Evolutionary conservation across 768 basidiomycete species (phyloP).

Genomic region (Suillus brevipes): DNA sequence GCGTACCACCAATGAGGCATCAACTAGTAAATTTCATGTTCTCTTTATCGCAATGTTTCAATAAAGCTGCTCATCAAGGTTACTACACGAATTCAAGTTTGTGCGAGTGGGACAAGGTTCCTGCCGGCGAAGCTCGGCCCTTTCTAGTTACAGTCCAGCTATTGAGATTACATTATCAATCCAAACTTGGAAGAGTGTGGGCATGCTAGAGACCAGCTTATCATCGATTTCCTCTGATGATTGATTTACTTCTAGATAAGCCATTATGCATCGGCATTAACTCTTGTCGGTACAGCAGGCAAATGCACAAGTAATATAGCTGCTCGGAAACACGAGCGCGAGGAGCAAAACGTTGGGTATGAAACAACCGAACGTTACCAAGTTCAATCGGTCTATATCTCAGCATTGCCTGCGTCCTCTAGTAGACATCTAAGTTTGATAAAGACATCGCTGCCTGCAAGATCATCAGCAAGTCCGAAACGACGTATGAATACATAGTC

Average conservation of each 20-base stretch:
- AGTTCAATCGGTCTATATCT: slow-evolving; percentile 34
- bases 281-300: not conserved
- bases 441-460: slow-evolving; percentile 50
- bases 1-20: too few species aligned
- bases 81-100: too few species aligned
- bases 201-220: not conserved
- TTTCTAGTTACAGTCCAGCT: not conserved
- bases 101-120: too few species aligned
- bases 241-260: not conserved
- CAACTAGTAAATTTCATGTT: too few species aligned
- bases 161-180: not conserved
- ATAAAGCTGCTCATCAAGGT: too few species aligned
- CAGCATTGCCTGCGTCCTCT: slow-evolving; percentile 52
- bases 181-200: not conserved
- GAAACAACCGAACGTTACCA: not conserved
- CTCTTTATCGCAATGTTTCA: too few species aligned
- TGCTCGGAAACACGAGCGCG: not conserved
- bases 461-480: not conserved
- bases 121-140: too few species aligned
- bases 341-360: not conserved
- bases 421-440: slow-evolving; percentile 51
- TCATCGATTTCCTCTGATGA: not conserved
- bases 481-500: not conserved
- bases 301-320: not conserved
- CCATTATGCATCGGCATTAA: not conserved